Percentiles rank a stretch among this genome's conserved stretches.
phyloP scores from a whole-genome alignment of 1,284 basidiomycete species.

The Moesziomyces sp. region DNA sequence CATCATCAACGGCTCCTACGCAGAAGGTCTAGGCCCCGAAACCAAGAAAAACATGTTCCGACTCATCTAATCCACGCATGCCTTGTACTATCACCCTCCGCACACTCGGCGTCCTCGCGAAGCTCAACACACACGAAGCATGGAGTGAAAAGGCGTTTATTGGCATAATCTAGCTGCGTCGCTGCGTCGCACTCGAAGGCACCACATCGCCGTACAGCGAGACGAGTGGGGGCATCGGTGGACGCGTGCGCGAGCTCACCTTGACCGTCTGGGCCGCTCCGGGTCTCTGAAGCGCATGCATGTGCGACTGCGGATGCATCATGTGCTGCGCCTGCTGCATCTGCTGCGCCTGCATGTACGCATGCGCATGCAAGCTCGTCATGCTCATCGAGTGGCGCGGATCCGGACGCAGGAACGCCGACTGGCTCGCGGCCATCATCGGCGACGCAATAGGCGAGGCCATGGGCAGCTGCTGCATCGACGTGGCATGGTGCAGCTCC shows the following conservation, averaged over 20 bases:
- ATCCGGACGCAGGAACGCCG: conserved; percentile 1
- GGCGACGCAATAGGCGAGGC: conserved; percentile 3
- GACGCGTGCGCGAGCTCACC: conserved; percentile 14
- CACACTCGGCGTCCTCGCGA: no score
- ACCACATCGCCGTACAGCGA: conserved; percentile 34
- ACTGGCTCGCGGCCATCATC: conserved; percentile 16
- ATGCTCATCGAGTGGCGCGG: conserved; percentile 37
- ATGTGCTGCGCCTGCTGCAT: conserved; percentile 11
- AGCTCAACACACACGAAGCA: background rate
- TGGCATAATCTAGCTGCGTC: background rate
- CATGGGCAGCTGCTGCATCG: conserved; percentile 25
- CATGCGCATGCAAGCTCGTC: conserved; percentile 39
- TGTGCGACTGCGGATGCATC: background rate
- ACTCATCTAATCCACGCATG: conserved; percentile 26
- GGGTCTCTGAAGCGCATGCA: conserved; percentile 8
- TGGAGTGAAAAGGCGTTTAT: background rate
- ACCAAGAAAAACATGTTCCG: conserved; percentile 57
- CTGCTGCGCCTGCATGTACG: conserved; percentile 19
- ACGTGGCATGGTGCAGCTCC: conserved; percentile 7
- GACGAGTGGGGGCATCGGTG: conserved; percentile 19
- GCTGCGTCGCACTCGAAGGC: conserved; percentile 26
- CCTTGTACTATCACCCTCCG: no score
- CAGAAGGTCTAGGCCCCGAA: conserved; percentile 47
- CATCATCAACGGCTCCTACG: conserved; percentile 48
- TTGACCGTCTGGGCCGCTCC: conserved; percentile 18